Base-by-base conservation (phyloP, 2,329 filamentous ascomycete genomes). In the Lachnellula subtilissima region DNA sequence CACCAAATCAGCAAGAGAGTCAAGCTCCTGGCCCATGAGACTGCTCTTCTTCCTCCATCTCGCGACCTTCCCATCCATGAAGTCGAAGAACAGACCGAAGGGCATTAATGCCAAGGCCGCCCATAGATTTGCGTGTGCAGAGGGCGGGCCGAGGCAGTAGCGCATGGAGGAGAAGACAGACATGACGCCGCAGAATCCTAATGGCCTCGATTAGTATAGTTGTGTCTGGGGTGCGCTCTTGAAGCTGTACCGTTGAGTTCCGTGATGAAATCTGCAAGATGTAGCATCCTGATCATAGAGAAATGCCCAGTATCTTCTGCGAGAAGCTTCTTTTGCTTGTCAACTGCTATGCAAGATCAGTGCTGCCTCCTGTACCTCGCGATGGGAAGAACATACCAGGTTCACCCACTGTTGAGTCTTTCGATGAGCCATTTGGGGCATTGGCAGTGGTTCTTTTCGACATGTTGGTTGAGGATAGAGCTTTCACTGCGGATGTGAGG, bases 21-120 rank as follows among this genome's bases (percentile, higher is more conserved):
- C 94, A 54, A 99, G 78, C 74, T 99, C 94, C 74, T 97, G 93
- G 12, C 94, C 94, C 93, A 99, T 97, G 71, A 99, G 79, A 67
- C 89, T 95, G 68, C 90, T 94, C 86, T 97, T 99, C 76, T 91
- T 88, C 71, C 94, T 85, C 94, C 94, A 97, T 63, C 94, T 82
- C 61, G 94, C 94, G 54, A 99, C 92, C 71, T 92, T 94, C 70
- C 94, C 94, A 73, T 99, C 94, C 81, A 97, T 91, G 70, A 96
- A 95, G 74, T 99, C 94, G 73, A 97, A 97, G 78, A 97, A 97
- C 12, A 97, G 78, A 5, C 91, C 92, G 57, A 97, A 89, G 0
- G 93, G 93, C 73, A 97, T 88, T 73, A 97, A 90, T 4, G 78
- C 83, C 49, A 99, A 83, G 2, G 94, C 92, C 36, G 86, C 76